Percentiles rank a stretch among this genome's conserved stretches.
These are phyloP conservation scores for Hypomontagnella submonticulosa DNA, from an alignment of 495 filamentous ascomycete genomes.

Conservation along the genomic window DNA sequence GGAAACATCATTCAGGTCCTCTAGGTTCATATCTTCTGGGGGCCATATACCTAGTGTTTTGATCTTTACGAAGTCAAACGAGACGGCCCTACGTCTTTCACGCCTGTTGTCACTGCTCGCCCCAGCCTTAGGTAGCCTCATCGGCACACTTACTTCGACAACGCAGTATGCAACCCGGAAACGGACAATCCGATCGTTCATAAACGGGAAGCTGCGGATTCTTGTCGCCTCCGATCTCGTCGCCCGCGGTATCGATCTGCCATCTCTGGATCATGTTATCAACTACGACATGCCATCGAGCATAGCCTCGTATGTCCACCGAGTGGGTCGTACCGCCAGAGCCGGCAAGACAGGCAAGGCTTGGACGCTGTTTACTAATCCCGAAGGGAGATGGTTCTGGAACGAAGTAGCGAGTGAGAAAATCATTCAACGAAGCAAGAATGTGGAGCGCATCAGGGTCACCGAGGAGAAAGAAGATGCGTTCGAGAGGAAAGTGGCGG, in stretches of 20 bases:
- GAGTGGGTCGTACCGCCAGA: slow-evolving; percentile 90
- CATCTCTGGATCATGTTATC: slow-evolving; percentile 80
- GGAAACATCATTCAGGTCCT: slow-evolving; percentile 19
- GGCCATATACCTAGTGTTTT: slow-evolving; percentile 63
- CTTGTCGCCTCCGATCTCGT: slow-evolving; percentile 93
- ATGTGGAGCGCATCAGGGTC: slow-evolving; percentile 56
- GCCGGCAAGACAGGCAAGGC: slow-evolving; percentile 81
- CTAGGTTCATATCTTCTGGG: slow-evolving; percentile 3
- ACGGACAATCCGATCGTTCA: slow-evolving; percentile 69
- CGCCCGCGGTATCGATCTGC: slow-evolving; percentile 90
- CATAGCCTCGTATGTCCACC: slow-evolving; percentile 86
- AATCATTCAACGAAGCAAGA: slow-evolving; percentile 46
- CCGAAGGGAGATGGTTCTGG: slow-evolving; percentile 89
- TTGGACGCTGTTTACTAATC: slow-evolving; percentile 81
- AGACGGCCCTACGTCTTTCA: slow-evolving; percentile 80
- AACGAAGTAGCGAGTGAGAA: slow-evolving; percentile 71
- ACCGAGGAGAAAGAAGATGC: slow-evolving; percentile 63
- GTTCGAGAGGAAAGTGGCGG: slow-evolving; percentile 64
- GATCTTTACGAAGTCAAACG: slow-evolving; percentile 90
- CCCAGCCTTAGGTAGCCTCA: slow-evolving; percentile 64
- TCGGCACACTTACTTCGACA: slow-evolving; percentile 80
- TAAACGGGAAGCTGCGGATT: slow-evolving; percentile 70
- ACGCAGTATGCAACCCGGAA: slow-evolving; percentile 71
- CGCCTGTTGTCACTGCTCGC: slow-evolving; percentile 77
- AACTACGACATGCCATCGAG: slow-evolving; percentile 93